Conservation (phyloP, 106 monocot genomes). For the Posidonia australis region DNA sequence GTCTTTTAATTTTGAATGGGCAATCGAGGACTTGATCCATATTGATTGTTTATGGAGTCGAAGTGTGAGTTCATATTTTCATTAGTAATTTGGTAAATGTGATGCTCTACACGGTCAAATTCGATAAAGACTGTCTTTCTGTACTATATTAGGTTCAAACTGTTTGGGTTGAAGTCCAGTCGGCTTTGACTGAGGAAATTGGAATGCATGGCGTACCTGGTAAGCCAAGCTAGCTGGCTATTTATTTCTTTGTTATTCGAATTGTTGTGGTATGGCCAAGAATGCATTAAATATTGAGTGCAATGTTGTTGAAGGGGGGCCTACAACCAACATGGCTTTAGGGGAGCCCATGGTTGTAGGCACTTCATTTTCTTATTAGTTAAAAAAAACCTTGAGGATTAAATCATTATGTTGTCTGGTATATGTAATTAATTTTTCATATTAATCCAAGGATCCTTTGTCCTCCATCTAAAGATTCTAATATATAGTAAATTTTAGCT, state of each 20-base stretch:
- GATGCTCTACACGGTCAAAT: background rate
- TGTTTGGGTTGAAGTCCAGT: constrained; percentile 5
- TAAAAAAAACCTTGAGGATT: too few species aligned
- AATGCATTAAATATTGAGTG: too few species aligned
- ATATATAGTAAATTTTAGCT: too few species aligned
- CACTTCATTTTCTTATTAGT: too few species aligned
- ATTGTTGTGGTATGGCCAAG: background rate
- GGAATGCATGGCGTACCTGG: constrained; percentile 1
- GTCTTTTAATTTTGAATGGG: constrained; percentile 4
- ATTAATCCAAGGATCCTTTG: too few species aligned
- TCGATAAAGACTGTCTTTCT: background rate
- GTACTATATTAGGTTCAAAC: constrained; percentile 4
- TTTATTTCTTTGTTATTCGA: background rate
- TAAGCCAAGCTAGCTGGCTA: background rate
- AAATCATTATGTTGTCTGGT: too few species aligned
- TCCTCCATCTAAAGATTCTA: too few species aligned
- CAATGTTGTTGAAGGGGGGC: too few species aligned
- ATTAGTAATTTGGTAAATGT: background rate
- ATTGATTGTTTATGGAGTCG: constrained; percentile 8
- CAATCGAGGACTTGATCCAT: background rate
- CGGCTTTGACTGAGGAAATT: background rate
- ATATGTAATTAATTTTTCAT: too few species aligned
- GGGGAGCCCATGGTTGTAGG: too few species aligned
- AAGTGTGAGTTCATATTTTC: background rate
- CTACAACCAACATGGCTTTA: too few species aligned